Base-by-base conservation (phyloP, 306 rosid genomes). In the Cucumis cinereus region DNA sequence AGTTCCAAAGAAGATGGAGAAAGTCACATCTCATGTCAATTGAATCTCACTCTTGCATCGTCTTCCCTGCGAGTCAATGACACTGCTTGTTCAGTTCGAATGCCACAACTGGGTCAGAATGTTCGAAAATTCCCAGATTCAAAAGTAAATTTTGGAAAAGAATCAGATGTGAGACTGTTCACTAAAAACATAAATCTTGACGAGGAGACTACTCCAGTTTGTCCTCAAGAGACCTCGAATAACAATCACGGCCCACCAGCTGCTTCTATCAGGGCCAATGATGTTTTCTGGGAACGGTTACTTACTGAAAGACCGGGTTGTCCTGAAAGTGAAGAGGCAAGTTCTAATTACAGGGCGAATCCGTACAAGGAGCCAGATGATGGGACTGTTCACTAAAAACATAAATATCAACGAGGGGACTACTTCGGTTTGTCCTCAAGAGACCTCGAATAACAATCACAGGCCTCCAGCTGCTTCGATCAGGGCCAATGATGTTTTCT, bases 251-350 rank as follows among this genome's bases (percentile, higher is more conserved):
- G 45, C 53, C 79, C 85, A 43, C 71, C 83, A n/a, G 80, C 86
- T 47, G 86, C 86, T 81, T 91, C 93, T 20, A 30, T 30, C 35
- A 30, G 35, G 35, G 80, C 83, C 76, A 95, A 95, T 77, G 99
- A 95, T 74, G 84, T 88, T 30, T 95, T 95, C 79, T 95, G 99
- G 99, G 99, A 92, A 83, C 98, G 89, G 84, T 95, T 95, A 82
- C 96, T 95, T 47, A 95, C 99, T 0, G 99, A 95, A 84, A 95
- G 98, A 78, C 99, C 99, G 13, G 99, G 98, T 47, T 91, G 96
- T 62, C 81, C 87, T 17, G 98, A 92, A 81, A 91, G 88, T 86
- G 99, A 94, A 86, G 99, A 94, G 86, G 97, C 97, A 49, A 87
- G 84, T 76, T 94, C 97, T 80, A 90, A 85, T 85, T 86, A 87